Evolutionary conservation across 2,329 filamentous ascomycete genomes (phyloP).

Genomic region (Fusarium foetens): DNA sequence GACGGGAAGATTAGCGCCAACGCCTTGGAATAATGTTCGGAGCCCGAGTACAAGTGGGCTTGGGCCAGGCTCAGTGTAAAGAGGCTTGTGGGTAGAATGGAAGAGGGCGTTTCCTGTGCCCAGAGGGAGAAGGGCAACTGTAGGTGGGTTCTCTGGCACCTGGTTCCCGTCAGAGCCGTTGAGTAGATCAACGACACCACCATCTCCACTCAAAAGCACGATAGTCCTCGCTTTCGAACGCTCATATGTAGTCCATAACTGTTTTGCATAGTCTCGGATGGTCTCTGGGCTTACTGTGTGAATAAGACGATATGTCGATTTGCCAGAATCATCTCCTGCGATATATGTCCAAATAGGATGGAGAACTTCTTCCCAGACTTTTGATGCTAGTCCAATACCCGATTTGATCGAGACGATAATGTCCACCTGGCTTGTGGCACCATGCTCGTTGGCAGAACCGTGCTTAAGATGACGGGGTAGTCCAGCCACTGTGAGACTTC

Average conservation of each 20-base stretch:
- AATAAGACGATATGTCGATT: conserved; percentile 54
- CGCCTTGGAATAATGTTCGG: conserved; percentile 69
- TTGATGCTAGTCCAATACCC: conserved; percentile 66
- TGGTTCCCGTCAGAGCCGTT: conserved; percentile 63
- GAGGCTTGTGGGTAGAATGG: conserved; percentile 69
- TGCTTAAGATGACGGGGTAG: conserved; percentile 53
- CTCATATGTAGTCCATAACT: conserved; percentile 48
- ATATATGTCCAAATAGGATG: conserved; percentile 63
- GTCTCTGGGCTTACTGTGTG: conserved; percentile 71
- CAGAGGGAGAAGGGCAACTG: conserved; percentile 66
- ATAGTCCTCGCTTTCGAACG: conserved; percentile 61
- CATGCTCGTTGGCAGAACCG: conserved; percentile 29
- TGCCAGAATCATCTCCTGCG: conserved; percentile 23
- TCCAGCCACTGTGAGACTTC: conserved; percentile 49
- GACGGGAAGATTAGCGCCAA: conserved; percentile 64
- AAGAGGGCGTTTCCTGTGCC: conserved; percentile 75
- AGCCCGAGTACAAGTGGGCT: conserved; percentile 62
- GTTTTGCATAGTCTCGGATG: conserved; percentile 69
- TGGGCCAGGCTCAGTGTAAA: conserved; percentile 54
- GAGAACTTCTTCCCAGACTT: conserved; percentile 66
- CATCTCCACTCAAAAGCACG: conserved; percentile 86
- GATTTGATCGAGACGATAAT: conserved; percentile 75
- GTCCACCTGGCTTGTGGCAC: conserved; percentile 56
- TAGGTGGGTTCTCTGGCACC: conserved; percentile 47
- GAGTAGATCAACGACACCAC: conserved; percentile 83